phyloP scores from a whole-genome alignment of 306 rosid species.

The Astragalus membranaceus region DNA sequence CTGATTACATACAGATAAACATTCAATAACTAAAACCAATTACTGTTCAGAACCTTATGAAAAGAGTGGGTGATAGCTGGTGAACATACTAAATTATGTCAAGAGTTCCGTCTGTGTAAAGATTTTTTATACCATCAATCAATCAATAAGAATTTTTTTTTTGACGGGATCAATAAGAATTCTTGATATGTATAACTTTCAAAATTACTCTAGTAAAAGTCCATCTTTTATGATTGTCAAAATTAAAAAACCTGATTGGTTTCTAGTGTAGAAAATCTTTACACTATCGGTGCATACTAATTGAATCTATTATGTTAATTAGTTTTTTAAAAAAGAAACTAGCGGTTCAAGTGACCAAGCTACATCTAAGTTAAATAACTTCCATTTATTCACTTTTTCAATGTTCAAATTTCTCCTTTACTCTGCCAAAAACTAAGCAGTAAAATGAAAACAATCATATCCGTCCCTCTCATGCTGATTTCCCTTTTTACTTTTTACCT shows the following conservation, averaged over 20 bases:
- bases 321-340: not conserved
- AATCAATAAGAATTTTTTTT: too few species aligned
- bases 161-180: too few species aligned
- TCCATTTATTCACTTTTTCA: not conserved
- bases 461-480: not conserved
- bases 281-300: too few species aligned
- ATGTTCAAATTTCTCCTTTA: not conserved
- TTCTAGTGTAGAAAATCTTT: too few species aligned
- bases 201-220: too few species aligned
- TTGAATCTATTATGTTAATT: too few species aligned
- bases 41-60: not conserved
- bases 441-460: not conserved
- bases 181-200: too few species aligned
- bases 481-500: not conserved
- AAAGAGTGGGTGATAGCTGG: not conserved
- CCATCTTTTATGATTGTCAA: too few species aligned
- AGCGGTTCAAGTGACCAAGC: not conserved
- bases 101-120: too few species aligned
- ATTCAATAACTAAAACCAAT: not conserved
- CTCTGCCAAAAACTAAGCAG: not conserved
- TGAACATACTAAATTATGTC: not conserved
- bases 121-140: too few species aligned
- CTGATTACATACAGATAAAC: slow-evolving; percentile 34
- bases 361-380: not conserved
- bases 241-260: too few species aligned